Percentiles rank a stretch among this genome's conserved stretches.
phyloP scores from a whole-genome alignment of 345 rosid species.

The Pugionium cornutum region DNA sequence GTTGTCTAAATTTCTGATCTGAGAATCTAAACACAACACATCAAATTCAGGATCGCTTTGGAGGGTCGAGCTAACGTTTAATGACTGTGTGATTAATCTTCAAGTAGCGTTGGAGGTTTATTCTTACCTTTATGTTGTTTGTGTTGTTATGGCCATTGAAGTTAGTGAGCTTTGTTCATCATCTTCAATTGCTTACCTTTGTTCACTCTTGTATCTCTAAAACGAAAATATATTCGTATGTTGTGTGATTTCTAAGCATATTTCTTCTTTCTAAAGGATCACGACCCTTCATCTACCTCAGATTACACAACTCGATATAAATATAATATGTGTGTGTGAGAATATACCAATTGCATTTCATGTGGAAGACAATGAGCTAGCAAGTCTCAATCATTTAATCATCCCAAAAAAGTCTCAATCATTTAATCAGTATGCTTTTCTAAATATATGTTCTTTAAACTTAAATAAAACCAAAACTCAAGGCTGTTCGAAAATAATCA shows the following conservation, averaged over 20 bases:
- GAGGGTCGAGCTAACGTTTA: slow-evolving; percentile 25
- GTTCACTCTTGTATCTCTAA: slow-evolving; percentile 26
- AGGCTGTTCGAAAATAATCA: slow-evolving; percentile 29
- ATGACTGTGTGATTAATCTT: slow-evolving; percentile 15
- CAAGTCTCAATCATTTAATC: not conserved
- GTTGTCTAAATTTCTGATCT: no score
- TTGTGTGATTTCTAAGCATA: slow-evolving; percentile 34
- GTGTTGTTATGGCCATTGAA: slow-evolving; percentile 25
- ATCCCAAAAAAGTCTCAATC: slow-evolving; percentile 30
- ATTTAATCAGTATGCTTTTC: slow-evolving; percentile 22
- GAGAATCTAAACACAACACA: no score
- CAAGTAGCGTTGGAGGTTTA: slow-evolving; percentile 22
- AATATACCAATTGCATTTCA: not conserved
- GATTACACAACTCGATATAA: slow-evolving; percentile 20
- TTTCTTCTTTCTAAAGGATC: slow-evolving; percentile 29
- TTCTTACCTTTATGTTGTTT: slow-evolving; percentile 16
- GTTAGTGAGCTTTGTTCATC: slow-evolving; percentile 33
- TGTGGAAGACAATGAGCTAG: slow-evolving; percentile 1
- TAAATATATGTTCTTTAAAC: not conserved
- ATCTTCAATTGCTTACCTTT: slow-evolving; percentile 4
- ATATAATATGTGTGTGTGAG: not conserved
- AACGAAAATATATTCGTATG: not conserved
- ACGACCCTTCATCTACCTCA: slow-evolving; percentile 21
- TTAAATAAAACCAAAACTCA: slow-evolving; percentile 37
- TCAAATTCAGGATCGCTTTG: not conserved